Conservation (phyloP, 1,284 basidiomycete genomes). For the Marasmius fiardii region DNA sequence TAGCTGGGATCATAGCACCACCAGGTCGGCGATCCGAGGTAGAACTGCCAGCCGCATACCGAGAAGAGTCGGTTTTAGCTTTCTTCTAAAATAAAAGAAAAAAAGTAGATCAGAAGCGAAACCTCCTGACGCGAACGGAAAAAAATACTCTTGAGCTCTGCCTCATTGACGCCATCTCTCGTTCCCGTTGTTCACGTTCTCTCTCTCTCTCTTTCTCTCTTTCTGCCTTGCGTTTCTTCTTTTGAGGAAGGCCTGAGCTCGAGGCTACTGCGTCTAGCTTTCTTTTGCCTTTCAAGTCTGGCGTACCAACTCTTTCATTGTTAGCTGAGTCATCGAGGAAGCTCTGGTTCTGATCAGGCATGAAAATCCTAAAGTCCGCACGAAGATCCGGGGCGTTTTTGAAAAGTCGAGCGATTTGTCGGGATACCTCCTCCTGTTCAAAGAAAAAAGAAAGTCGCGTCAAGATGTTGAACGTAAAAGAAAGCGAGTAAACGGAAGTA, state of each 20-base stretch:
- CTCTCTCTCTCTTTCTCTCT: slow-evolving; percentile 34
- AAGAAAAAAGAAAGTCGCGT: background rate
- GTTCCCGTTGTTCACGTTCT: slow-evolving; percentile 28
- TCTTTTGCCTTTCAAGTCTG: slow-evolving; percentile 23
- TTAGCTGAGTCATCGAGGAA: slow-evolving; percentile 42
- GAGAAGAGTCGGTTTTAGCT: slow-evolving; percentile 28
- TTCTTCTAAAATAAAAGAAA: slow-evolving; percentile 26
- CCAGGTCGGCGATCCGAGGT: slow-evolving; percentile 14
- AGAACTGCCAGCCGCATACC: slow-evolving; percentile 24
- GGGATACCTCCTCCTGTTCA: slow-evolving; percentile 70
- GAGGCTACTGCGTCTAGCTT: slow-evolving; percentile 33
- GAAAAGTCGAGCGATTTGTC: slow-evolving; percentile 84
- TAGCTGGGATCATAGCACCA: slow-evolving; percentile 13
- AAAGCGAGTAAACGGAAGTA: background rate
- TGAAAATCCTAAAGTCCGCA: slow-evolving; percentile 89
- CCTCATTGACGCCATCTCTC: slow-evolving; percentile 27
- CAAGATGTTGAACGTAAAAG: background rate
- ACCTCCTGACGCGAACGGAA: slow-evolving; percentile 7
- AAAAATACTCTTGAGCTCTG: slow-evolving; percentile 20
- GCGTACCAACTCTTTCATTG: slow-evolving; percentile 16
- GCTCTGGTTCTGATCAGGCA: slow-evolving; percentile 67
- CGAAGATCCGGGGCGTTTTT: slow-evolving; percentile 87
- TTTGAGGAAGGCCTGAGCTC: slow-evolving; percentile 41
- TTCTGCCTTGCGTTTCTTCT: slow-evolving; percentile 59
- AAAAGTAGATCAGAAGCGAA: slow-evolving; percentile 3